Percentiles rank a stretch among this genome's conserved stretches.
Evolutionary conservation across 148 eudicot genomes (phyloP).

Genomic region (Agrostemma githago): DNA sequence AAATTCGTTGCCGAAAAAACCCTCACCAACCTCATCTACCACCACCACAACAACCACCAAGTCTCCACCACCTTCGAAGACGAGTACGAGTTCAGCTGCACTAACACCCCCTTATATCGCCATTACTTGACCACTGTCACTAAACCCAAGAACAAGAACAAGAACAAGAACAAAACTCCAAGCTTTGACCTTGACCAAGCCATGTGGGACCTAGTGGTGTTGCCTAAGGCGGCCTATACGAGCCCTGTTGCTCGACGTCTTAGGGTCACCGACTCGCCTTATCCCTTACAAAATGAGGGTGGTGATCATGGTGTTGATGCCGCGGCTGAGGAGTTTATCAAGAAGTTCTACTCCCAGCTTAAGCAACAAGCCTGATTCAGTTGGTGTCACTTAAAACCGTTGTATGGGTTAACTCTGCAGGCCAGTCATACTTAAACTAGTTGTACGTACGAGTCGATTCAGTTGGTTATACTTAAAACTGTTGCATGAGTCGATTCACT

Average conservation of each 20-base stretch:
- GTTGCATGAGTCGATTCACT: no score
- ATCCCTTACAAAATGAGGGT: constrained; percentile 38
- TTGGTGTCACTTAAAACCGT: not conserved
- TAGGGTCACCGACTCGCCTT: constrained; percentile 71
- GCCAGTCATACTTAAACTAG: not conserved
- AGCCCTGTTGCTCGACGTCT: constrained; percentile 46
- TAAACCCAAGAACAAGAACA: not conserved
- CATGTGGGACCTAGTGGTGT: constrained; percentile 42
- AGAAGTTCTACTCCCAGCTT: constrained; percentile 52
- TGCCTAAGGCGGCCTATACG: constrained; percentile 13
- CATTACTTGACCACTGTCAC: constrained; percentile 21
- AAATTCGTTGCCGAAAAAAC: constrained; percentile 22
- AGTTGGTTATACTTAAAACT: no score
- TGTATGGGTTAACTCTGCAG: no score
- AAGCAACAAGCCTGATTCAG: constrained; percentile 28
- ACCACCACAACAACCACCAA: constrained; percentile 11
- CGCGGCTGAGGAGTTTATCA: constrained; percentile 63
- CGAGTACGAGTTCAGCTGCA: constrained; percentile 84
- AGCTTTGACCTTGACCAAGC: constrained; percentile 11
- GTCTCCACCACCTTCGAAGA: not conserved
- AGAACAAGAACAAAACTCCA: not conserved
- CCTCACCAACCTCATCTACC: constrained; percentile 21
- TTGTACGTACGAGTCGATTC: not conserved
- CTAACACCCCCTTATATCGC: constrained; percentile 46
- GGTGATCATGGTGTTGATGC: constrained; percentile 50